Base-by-base conservation (phyloP, 1,284 basidiomycete genomes). In the Boletus semigastroideus region DNA sequence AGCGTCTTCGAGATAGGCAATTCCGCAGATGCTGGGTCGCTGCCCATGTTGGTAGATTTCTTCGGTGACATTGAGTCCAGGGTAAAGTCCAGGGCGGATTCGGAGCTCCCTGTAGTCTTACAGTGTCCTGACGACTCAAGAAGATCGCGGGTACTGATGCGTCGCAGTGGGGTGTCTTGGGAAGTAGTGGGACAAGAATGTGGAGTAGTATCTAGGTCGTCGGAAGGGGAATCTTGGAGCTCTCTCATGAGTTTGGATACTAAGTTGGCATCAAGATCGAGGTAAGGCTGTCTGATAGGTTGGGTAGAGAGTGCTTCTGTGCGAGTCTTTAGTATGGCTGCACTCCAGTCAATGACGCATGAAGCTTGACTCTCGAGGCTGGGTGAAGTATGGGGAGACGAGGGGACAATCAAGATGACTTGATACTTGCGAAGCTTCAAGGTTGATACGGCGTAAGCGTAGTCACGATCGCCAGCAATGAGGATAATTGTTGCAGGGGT, bases 281-380 rank as follows among this genome's bases (percentile, higher is more conserved):
- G 28, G 40, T 49, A 68, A 4, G 68, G 57, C 34, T 71, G 68
- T 38, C 57, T 59, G 45, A 71, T 37, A 0, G 36, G 28, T 12
- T 56, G 65, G 0, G 53, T 19, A 9, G 56, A 17, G 38, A 38
- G 16, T n/a, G 56, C 4, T 22, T 67, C 66, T 28, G 62, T 44
- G 12, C 63, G 55, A 33, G 63, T 52, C 22, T 64, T 71, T n/a
- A 80, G 60, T 30, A 78, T 61, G 36, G 75, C 74, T 9, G 51
- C 56, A 48, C 70, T 68, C 83, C 83, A 86, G 59, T 84, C 78
- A 14, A 82, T 61, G 47, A 77, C 72, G 3, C 71, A 59, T 0
- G 82, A 78, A 0, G 85, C 82, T 54, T 85, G 82, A 25, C 69
- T 71, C 54, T 72, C 78, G 46, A 86, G 72, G 55, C 74, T 82